These are phyloP conservation scores for Aspergillus alliaceus DNA, from an alignment of 2,329 filamentous ascomycete genomes.

Conservation along the genomic window DNA sequence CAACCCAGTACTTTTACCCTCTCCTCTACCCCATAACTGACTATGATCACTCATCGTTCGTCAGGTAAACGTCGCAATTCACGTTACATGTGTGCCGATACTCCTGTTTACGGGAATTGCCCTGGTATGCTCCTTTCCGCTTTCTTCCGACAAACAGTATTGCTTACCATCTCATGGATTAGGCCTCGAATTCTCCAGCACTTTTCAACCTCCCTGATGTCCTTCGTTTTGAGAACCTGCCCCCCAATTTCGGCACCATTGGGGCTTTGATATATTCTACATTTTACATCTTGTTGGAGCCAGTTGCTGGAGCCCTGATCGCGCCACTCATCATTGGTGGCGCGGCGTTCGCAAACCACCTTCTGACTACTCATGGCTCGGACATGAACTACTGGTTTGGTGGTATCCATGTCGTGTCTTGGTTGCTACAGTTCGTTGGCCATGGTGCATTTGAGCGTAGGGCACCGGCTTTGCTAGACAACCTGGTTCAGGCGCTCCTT, in stretches of 20 bases:
- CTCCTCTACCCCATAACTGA: constrained; percentile 8
- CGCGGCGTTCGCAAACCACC: constrained; percentile 73
- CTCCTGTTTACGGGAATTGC: constrained; percentile 61
- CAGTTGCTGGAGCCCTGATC: constrained; percentile 79
- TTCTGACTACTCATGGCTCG: constrained; percentile 63
- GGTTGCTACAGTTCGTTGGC: constrained; percentile 88
- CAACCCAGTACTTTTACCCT: constrained; percentile 53
- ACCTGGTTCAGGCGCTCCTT: constrained; percentile 86
- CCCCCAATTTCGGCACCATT: constrained; percentile 60
- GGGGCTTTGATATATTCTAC: constrained; percentile 65
- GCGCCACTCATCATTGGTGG: constrained; percentile 73
- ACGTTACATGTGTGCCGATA: constrained; percentile 63
- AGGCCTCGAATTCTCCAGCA: constrained; percentile 59
- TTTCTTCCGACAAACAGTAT: constrained; percentile 3
- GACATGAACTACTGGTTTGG: constrained; percentile 66
- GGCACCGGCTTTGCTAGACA: constrained; percentile 86
- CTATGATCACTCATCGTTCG: constrained; percentile 19
- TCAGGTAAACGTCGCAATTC: constrained; percentile 65
- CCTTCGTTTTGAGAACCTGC: constrained; percentile 57
- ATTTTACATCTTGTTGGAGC: constrained; percentile 89
- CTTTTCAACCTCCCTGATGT: constrained; percentile 55
- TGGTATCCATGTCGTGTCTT: constrained; percentile 69
- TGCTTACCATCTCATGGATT: neutral
- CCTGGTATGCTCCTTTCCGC: constrained; percentile 49
- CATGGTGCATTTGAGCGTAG: constrained; percentile 87